Percentiles rank a stretch among this genome's conserved stretches.
Evolutionary conservation across 2,329 filamentous ascomycete species (phyloP).

Genomic region (Claviceps sorghi): DNA sequence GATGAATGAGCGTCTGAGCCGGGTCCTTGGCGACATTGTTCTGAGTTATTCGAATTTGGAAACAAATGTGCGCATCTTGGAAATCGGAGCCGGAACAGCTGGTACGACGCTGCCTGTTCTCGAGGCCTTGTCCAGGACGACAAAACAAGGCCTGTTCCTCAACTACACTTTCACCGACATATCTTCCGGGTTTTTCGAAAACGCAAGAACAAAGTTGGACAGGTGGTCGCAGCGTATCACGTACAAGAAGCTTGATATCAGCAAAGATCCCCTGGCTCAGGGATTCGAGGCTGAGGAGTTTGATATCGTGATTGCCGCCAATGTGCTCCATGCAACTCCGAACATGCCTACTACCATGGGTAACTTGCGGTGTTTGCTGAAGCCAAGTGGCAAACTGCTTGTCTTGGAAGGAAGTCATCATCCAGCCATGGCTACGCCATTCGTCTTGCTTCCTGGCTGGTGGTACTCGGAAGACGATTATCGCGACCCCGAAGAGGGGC

Average conservation of each 20-base stretch:
- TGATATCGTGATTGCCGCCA: constrained; percentile 25
- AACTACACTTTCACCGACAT: constrained; percentile 32
- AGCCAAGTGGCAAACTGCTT: constrained; percentile 5
- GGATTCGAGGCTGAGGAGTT: constrained; percentile 17
- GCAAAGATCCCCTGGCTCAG: constrained; percentile 15
- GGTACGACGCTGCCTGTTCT: constrained; percentile 24
- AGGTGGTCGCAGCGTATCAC: constrained; percentile 12
- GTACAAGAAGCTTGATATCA: constrained; percentile 14
- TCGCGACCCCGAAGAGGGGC: constrained; percentile 2
- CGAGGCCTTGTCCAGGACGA: constrained; percentile 1
- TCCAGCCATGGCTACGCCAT: background rate
- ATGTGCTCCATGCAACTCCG: constrained; percentile 24
- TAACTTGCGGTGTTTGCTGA: constrained; percentile 6
- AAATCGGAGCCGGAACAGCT: constrained; percentile 29
- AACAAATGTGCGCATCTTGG: constrained; percentile 27
- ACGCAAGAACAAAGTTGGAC: constrained; percentile 13
- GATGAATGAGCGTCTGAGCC: background rate
- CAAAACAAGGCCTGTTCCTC: constrained; percentile 15
- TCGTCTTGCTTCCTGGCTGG: constrained; percentile 7
- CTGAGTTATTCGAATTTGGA: constrained; percentile 16
- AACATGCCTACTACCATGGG: constrained; percentile 12
- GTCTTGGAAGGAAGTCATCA: constrained; percentile 5
- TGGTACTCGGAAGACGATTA: constrained; percentile 5
- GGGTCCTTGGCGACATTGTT: background rate
- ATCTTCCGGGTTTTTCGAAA: constrained; percentile 25